phyloP scores from a whole-genome alignment of 345 rosid genomes.

The Pistacia integerrima region DNA sequence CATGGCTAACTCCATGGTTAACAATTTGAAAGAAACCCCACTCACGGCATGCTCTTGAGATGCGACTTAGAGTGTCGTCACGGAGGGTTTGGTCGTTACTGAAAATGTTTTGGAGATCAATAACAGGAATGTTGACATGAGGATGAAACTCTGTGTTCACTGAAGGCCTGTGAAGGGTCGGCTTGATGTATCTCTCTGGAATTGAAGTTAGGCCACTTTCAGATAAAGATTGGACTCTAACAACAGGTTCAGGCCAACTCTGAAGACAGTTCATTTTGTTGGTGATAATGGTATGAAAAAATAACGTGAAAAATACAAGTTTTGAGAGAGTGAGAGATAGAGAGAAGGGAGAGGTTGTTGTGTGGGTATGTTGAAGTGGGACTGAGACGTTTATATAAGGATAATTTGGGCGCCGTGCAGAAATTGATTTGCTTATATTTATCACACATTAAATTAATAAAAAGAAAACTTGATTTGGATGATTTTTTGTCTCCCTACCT shows the following conservation, averaged over 20 bases:
- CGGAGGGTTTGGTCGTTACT: conserved; percentile 18
- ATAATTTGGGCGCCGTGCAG: conserved; percentile 32
- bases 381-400: conserved; percentile 28
- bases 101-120: conserved; percentile 47
- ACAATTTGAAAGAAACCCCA: conserved; percentile 96
- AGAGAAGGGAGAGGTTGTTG: background rate
- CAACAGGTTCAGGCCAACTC: conserved; percentile 90
- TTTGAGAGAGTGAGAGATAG: background rate
- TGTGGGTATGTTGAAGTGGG: conserved; percentile 6
- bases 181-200: conserved; percentile 71
- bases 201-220: conserved; percentile 53
- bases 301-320: background rate
- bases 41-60: conserved; percentile 60
- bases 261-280: conserved; percentile 37
- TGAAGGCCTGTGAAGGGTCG: conserved; percentile 50
- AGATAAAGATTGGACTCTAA: conserved; percentile 83
- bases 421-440: conserved; percentile 10
- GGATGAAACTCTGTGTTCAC: background rate
- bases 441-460: too few species aligned
- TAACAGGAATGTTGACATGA: conserved; percentile 52
- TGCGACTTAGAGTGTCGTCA: conserved; percentile 25
- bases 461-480: background rate
- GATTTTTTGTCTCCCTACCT: background rate
- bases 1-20: conserved; percentile 77
- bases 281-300: background rate